Percentiles rank a stretch among this genome's conserved stretches.
These are phyloP conservation scores for Scedosporium boydii DNA, from an alignment of 2,329 filamentous ascomycete genomes.

Conservation along the genomic window DNA sequence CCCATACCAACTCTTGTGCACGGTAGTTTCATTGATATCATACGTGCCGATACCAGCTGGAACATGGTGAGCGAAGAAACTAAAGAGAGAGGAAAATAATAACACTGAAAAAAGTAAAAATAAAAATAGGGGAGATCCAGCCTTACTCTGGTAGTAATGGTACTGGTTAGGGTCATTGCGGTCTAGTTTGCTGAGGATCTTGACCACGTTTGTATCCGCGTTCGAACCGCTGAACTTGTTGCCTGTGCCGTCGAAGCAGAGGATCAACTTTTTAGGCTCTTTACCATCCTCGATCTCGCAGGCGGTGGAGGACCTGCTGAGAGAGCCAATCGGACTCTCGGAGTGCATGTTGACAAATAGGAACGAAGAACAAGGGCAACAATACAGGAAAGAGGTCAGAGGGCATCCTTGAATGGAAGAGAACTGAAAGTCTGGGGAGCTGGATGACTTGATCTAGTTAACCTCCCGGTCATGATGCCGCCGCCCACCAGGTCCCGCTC, in stretches of 20 bases:
- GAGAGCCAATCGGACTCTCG: background rate
- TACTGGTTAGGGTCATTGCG: slow-evolving; percentile 31
- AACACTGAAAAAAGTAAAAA: background rate
- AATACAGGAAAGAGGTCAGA: background rate
- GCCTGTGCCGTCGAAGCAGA: slow-evolving; percentile 40
- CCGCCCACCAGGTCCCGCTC: too few relatives aligned
- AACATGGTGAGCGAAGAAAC: background rate
- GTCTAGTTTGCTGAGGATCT: slow-evolving; percentile 36
- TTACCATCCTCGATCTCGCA: background rate
- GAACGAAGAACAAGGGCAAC: background rate
- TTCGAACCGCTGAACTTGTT: slow-evolving; percentile 35
- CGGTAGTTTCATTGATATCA: slow-evolving; percentile 30
- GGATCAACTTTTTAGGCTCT: slow-evolving; percentile 28
- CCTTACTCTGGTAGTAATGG: slow-evolving; percentile 40
- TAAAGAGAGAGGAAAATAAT: background rate
- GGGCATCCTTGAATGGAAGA: too few relatives aligned
- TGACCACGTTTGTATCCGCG: slow-evolving; percentile 44
- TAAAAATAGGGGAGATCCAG: background rate
- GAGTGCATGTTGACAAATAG: background rate
- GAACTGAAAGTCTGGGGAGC: too few relatives aligned
- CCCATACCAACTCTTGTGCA: slow-evolving; percentile 26
- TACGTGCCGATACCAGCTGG: slow-evolving; percentile 40
- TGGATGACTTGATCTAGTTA: too few relatives aligned
- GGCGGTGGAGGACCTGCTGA: background rate
- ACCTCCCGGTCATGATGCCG: too few relatives aligned